A percentile compares a stretch with the other conserved stretches of the same genome.
Conservation (phyloP, 2,329 filamentous ascomycete species). For the Colletotrichum zoysiae region DNA sequence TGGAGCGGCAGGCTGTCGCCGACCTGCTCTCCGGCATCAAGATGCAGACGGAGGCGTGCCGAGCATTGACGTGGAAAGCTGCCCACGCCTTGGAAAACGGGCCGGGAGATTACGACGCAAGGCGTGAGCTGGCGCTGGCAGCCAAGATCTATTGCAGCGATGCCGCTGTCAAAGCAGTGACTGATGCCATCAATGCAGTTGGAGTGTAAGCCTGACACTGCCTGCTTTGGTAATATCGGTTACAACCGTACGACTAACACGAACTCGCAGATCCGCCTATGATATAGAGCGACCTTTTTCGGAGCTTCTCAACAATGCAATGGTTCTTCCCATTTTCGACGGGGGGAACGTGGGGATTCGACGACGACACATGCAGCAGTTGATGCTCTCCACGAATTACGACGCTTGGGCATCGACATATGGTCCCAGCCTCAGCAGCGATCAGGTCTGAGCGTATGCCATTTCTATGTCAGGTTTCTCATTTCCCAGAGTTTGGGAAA, state of each 20-base stretch:
- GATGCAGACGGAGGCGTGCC: conserved; percentile 62
- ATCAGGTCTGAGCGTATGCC: no score
- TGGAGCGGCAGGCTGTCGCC: conserved; percentile 63
- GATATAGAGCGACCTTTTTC: not conserved
- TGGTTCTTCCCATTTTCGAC: conserved; percentile 40
- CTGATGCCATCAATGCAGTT: conserved; percentile 64
- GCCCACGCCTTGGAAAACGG: conserved; percentile 58
- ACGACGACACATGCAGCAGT: conserved; percentile 30
- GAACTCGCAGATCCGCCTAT: not conserved
- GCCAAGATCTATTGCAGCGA: conserved; percentile 67
- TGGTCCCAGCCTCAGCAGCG: not conserved
- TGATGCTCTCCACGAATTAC: conserved; percentile 19
- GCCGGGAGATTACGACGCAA: conserved; percentile 53
- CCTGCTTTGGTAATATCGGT: no score
- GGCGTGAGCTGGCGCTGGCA: conserved; percentile 60
- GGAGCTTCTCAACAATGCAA: conserved; percentile 26
- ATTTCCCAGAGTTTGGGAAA: not conserved
- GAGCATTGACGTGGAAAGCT: conserved; percentile 66
- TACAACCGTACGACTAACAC: not conserved
- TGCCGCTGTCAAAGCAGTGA: conserved; percentile 59
- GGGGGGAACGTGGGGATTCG: conserved; percentile 41
- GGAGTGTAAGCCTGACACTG: conserved; percentile 56
- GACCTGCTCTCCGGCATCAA: conserved; percentile 66
- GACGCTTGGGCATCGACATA: conserved; percentile 18
- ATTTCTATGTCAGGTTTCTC: not conserved